phyloP scores from a whole-genome alignment of 371 early-diverging fungal species.

The Syncephalis plumigaleata region DNA sequence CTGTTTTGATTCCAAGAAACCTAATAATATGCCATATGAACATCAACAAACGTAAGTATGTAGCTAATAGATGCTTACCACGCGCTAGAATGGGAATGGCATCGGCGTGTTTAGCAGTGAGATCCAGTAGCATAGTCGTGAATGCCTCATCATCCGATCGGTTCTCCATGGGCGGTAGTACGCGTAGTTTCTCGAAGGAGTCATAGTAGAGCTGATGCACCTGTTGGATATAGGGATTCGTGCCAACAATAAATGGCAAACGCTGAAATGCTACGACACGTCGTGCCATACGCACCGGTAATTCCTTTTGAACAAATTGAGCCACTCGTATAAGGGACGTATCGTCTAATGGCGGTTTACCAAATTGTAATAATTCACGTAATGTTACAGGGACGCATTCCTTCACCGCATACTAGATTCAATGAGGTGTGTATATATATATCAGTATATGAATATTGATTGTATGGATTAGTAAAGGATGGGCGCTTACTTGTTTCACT shows the following conservation, averaged over 20 bases:
- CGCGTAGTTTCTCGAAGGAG: conserved; percentile 49
- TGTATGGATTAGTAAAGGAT: too few species aligned
- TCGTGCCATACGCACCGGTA: conserved; percentile 68
- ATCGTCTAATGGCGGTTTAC: conserved; percentile 29
- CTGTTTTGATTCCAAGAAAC: conserved; percentile 71
- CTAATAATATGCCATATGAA: conserved; percentile 14
- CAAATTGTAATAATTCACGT: conserved; percentile 52
- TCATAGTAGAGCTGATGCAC: conserved; percentile 68
- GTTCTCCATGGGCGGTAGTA: conserved; percentile 23
- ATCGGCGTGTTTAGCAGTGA: conserved; percentile 58
- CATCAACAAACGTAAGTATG: too few species aligned
- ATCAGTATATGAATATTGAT: too few species aligned
- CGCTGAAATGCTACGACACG: conserved; percentile 66
- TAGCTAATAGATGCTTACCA: too few species aligned
- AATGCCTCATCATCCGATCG: conserved; percentile 32
- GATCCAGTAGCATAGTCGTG: conserved; percentile 40
- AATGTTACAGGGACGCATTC: conserved; percentile 47
- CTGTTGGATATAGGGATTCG: conserved; percentile 67
- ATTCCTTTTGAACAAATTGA: conserved; percentile 48
- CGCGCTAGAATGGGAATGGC: conserved; percentile 70
- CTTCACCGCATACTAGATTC: too few species aligned
- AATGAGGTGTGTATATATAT: too few species aligned
- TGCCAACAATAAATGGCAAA: conserved; percentile 80
- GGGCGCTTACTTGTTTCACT: too few species aligned
- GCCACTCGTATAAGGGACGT: conserved; percentile 26